Conservation (phyloP, 2,329 filamentous ascomycete species). For the Nannizzia gypsea region DNA sequence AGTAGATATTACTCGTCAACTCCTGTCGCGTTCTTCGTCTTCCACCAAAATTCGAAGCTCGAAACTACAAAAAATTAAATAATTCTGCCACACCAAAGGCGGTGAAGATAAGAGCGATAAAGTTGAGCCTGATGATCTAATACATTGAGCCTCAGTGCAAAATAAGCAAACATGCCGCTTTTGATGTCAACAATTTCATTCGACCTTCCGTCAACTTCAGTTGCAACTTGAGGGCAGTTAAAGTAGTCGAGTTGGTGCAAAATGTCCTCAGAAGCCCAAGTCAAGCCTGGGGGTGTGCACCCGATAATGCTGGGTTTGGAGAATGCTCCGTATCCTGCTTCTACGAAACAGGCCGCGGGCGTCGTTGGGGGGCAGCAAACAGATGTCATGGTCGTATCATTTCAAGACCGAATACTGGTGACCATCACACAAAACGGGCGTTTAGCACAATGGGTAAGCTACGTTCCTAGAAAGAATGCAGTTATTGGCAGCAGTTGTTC, state of each 20-base stretch:
- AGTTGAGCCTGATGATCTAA: background rate
- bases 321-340: slow-evolving; percentile 54
- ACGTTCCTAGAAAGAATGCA: background rate
- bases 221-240: background rate
- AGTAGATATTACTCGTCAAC: background rate
- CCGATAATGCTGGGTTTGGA: background rate
- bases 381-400: slow-evolving; percentile 59
- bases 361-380: slow-evolving; percentile 58
- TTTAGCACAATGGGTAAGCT: slow-evolving; percentile 80
- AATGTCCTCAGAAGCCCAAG: background rate
- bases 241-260: background rate
- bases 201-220: background rate
- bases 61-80: slow-evolving; percentile 1
- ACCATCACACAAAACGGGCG: slow-evolving; percentile 78
- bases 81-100: slow-evolving; percentile 15
- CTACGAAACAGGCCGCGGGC: slow-evolving; percentile 48
- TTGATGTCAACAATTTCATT: background rate
- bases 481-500: background rate
- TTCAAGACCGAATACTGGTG: slow-evolving; percentile 82
- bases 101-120: slow-evolving; percentile 10
- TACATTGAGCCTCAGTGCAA: background rate
- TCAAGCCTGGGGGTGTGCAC: background rate
- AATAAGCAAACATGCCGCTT: background rate
- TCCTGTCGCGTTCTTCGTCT: background rate
- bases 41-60: background rate